Conservation (phyloP, 139 green algal species). For the Pycnococcus provasolii region DNA sequence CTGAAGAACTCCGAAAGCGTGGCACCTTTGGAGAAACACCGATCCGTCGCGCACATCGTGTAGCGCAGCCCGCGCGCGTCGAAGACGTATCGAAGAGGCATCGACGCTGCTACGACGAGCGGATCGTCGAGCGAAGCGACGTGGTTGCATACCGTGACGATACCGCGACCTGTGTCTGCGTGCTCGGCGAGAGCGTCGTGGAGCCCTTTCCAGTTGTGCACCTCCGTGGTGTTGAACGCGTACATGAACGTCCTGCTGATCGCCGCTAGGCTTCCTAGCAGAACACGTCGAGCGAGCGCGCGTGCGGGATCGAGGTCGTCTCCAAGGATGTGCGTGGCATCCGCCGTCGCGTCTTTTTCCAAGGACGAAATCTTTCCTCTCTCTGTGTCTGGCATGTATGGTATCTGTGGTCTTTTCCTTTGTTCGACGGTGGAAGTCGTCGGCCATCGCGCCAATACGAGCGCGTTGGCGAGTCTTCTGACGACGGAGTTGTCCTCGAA, state of each 20-base stretch:
- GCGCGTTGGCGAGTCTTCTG: too few relatives aligned
- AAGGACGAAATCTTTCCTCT: too few relatives aligned
- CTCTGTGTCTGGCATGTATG: too few relatives aligned
- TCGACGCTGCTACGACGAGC: constrained; percentile 53
- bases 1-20: constrained; percentile 57
- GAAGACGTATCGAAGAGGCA: constrained; percentile 44
- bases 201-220: constrained; percentile 41
- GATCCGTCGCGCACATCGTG: constrained; percentile 80
- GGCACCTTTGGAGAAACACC: constrained; percentile 64
- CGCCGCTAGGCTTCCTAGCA: too few relatives aligned
- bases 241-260: constrained; percentile 4
- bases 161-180: constrained; percentile 29
- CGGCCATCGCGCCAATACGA: too few relatives aligned
- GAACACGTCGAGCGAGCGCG: too few relatives aligned
- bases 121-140: constrained; percentile 77
- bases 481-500: too few relatives aligned
- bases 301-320: too few relatives aligned
- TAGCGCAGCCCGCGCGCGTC: constrained; percentile 46
- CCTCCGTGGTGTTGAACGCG: constrained; percentile 30
- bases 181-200: constrained; percentile 31
- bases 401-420: too few relatives aligned
- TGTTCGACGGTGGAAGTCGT: too few relatives aligned
- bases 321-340: too few relatives aligned
- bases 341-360: too few relatives aligned
- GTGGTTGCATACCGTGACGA: constrained; percentile 83